These are phyloP conservation scores for Kalmusia sp. DNA, from an alignment of 2,329 filamentous ascomycete genomes.

Conservation along the genomic window DNA sequence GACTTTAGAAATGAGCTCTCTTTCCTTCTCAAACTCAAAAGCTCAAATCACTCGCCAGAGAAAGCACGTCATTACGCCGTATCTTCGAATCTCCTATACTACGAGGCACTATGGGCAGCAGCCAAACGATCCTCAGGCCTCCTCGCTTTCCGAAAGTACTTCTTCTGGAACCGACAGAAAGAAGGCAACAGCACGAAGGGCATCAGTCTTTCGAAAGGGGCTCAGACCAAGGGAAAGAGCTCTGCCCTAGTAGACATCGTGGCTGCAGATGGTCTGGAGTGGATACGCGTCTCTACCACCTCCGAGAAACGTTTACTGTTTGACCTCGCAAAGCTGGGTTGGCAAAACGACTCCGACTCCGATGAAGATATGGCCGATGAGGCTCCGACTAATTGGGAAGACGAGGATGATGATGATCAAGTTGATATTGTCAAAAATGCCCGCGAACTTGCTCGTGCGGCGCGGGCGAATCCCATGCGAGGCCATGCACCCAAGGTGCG, in stretches of 20 bases:
- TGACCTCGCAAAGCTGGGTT: conserved; percentile 73
- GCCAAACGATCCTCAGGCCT: conserved; percentile 66
- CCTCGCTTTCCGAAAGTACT: conserved; percentile 58
- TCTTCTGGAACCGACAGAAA: conserved; percentile 41
- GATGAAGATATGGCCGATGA: conserved; percentile 47
- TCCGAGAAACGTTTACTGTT: conserved; percentile 70
- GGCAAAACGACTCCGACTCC: conserved; percentile 58
- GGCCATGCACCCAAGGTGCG: conserved; percentile 67
- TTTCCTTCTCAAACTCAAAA: conserved; percentile 39
- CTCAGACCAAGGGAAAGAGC: conserved; percentile 53
- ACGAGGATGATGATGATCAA: conserved; percentile 60
- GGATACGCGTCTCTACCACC: conserved; percentile 73
- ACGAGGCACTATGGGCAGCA: conserved; percentile 67
- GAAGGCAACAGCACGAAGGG: conserved; percentile 33
- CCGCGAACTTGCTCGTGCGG: conserved; percentile 64
- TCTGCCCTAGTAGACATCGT: conserved; percentile 70
- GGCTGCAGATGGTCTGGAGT: conserved; percentile 66
- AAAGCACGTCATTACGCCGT: conserved; percentile 62
- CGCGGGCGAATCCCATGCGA: conserved; percentile 62
- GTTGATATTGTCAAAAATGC: conserved; percentile 68
- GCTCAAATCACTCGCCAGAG: conserved; percentile 29
- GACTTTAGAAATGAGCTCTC: conserved; percentile 46
- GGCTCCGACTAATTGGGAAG: conserved; percentile 33
- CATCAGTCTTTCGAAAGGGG: conserved; percentile 34
- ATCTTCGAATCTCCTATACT: conserved; percentile 72